Conservation (phyloP, 2,329 filamentous ascomycete genomes). For the Myriosclerotinia curreyana region DNA sequence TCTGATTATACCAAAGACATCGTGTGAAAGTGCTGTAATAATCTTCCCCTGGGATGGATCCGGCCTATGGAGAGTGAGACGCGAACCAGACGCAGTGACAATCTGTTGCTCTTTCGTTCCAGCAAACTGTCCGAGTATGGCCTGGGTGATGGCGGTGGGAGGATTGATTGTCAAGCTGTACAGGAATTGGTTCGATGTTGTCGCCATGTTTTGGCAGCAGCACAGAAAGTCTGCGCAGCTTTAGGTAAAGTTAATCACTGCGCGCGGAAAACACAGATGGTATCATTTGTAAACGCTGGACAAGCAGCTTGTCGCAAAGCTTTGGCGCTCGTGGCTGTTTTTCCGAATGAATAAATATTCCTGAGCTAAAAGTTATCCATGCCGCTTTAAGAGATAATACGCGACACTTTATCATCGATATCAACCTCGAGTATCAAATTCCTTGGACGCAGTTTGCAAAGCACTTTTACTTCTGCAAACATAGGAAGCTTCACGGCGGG, state of each 20-base stretch:
- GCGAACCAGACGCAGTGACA: slow-evolving; percentile 86
- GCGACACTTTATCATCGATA: slow-evolving; percentile 17
- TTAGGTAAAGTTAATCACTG: slow-evolving; percentile 12
- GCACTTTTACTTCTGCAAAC: not conserved
- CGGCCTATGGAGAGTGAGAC: slow-evolving; percentile 81
- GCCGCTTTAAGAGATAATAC: slow-evolving; percentile 23
- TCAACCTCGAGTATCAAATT: slow-evolving; percentile 20
- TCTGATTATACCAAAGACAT: slow-evolving; percentile 94
- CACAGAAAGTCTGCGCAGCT: slow-evolving; percentile 37
- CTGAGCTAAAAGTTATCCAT: slow-evolving; percentile 20
- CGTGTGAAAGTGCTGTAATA: slow-evolving; percentile 80
- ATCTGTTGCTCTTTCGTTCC: slow-evolving; percentile 98
- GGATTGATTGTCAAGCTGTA: slow-evolving; percentile 96
- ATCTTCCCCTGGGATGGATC: slow-evolving; percentile 84
- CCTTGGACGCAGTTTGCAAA: not conserved
- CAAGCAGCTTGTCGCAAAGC: slow-evolving; percentile 31
- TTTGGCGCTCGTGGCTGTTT: slow-evolving; percentile 13
- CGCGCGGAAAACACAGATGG: slow-evolving; percentile 26
- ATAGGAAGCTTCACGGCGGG: not conserved
- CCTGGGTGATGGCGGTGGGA: slow-evolving; percentile 83
- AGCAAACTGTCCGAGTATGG: slow-evolving; percentile 90
- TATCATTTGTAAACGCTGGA: slow-evolving; percentile 26
- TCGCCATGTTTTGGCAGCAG: slow-evolving; percentile 66
- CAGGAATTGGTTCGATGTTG: slow-evolving; percentile 97
- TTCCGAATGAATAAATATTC: slow-evolving; percentile 18